Conservation (phyloP, 352 stramenopile species). For the Thalassiosira pacifica region DNA sequence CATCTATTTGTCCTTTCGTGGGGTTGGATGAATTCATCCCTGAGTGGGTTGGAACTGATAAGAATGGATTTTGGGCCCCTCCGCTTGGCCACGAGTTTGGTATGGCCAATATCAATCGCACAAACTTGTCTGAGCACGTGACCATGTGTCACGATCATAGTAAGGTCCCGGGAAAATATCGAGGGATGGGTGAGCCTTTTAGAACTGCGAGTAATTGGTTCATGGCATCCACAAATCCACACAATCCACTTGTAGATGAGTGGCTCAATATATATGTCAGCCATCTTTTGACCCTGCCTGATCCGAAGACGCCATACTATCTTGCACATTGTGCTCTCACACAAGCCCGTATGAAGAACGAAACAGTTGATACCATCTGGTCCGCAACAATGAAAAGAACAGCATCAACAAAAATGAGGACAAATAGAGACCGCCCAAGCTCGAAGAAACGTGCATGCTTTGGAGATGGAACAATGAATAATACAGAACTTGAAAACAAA, state of each 20-base stretch:
- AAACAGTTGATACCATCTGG: slow-evolving; percentile 10
- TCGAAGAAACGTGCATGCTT: neutral
- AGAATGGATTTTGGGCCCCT: neutral
- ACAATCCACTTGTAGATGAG: slow-evolving; percentile 21
- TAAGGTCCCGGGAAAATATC: neutral
- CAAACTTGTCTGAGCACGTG: neutral
- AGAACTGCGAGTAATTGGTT: slow-evolving; percentile 8
- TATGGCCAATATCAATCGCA: neutral
- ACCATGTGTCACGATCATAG: neutral
- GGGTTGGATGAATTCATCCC: slow-evolving; percentile 12
- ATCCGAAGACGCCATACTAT: slow-evolving; percentile 1
- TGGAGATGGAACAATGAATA: neutral
- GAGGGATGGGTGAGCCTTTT: neutral
- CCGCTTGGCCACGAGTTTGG: neutral
- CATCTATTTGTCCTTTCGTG: slow-evolving; percentile 26
- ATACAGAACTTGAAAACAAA: neutral
- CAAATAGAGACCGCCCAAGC: neutral
- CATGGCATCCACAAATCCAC: slow-evolving; percentile 3
- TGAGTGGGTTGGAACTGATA: neutral
- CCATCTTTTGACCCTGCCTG: slow-evolving; percentile 4
- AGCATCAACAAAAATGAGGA: neutral
- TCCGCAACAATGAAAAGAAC: neutral
- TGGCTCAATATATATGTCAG: slow-evolving; percentile 5
- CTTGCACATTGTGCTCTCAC: slow-evolving; percentile 3
- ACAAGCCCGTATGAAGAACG: slow-evolving; percentile 1